Conservation (phyloP, 2,329 filamentous ascomycete species). For the Colletotrichum sp. region DNA sequence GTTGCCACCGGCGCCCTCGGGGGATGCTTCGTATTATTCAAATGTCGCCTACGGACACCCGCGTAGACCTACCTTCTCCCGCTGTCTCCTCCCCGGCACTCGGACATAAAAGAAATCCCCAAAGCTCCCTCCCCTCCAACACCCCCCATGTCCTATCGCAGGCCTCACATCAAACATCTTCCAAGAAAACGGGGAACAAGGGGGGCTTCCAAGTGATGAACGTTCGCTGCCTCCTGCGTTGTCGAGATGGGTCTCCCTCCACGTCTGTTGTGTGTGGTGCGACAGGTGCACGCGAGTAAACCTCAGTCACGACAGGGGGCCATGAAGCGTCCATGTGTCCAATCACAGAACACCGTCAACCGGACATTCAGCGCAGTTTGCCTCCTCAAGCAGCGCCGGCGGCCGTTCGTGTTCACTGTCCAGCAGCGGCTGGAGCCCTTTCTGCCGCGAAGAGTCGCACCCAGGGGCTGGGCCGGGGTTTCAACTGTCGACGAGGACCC, state of each 20-base stretch:
- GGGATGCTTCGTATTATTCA: conserved; percentile 1
- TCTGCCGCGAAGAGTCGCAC: background rate
- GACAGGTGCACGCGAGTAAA: background rate
- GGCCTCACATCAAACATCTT: conserved; percentile 13
- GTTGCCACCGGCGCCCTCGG: background rate
- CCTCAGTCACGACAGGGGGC: background rate
- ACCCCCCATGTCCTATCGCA: background rate
- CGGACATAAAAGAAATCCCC: background rate
- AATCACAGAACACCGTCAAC: background rate
- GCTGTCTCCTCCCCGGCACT: background rate
- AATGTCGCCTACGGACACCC: background rate
- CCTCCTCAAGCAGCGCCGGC: background rate
- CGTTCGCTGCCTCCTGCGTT: background rate
- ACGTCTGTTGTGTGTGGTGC: background rate
- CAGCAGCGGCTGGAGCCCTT: background rate
- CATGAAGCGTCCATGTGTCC: background rate
- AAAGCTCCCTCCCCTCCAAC: background rate
- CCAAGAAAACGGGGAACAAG: background rate
- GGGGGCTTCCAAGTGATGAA: background rate
- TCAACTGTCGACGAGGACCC: background rate
- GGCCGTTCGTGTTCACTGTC: background rate
- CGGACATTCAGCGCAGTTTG: background rate
- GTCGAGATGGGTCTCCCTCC: background rate
- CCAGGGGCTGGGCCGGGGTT: background rate
- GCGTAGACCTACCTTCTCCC: background rate